Evolutionary conservation across 2,329 filamentous ascomycete species (phyloP), one percentile per base, ranked within the genome.

Genomic region (Scytalidium lignicola): DNA sequence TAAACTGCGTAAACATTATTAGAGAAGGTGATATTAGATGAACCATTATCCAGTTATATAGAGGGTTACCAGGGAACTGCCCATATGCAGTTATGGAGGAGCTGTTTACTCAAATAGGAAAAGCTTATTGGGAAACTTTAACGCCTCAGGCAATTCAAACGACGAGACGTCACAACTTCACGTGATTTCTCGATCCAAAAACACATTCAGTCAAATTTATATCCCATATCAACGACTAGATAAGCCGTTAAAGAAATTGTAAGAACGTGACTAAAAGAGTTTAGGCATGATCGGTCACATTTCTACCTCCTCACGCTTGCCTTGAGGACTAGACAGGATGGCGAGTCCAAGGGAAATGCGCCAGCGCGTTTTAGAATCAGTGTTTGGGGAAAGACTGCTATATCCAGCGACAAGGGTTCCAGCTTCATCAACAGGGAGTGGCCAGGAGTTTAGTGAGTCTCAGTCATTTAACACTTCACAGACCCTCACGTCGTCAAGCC

Each of bases 291-390:
- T n/a, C 6, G 10, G 32, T 4, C 4, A 9, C n/a, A 37, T 8
- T 28, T 7, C 32, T 5, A 15, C 7, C 4, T 13, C 12, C 15
- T 37, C 15, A 37, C n/a, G 4, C 32, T 7, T 9, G n/a, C 15
- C 32, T 37, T 37, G 15, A 37, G n/a, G 32, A 37, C n/a, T 17
- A 37, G 15, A 37, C 15, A 28, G 13, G 32, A 37, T 37, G 32
- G 32, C n/a, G 5, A 37, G 32, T 17, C n/a, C 32, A 17, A 37
- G 32, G 15, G n/a, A 37, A 13, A 8, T 5, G n/a, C 32, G 32
- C 43, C 51, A 53, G 50, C 63, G 62, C 51, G 62, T 65, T 45
- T 63, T 65, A 51, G 49, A 62, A 32, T 62, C 61, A 7, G 63
- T 66, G 22, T 66, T 66, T 48, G 49, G 51, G 17, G 26, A 22